These are phyloP conservation scores for Clathrospora elynae DNA, from an alignment of 2,329 filamentous ascomycete genomes.

Conservation along the genomic window DNA sequence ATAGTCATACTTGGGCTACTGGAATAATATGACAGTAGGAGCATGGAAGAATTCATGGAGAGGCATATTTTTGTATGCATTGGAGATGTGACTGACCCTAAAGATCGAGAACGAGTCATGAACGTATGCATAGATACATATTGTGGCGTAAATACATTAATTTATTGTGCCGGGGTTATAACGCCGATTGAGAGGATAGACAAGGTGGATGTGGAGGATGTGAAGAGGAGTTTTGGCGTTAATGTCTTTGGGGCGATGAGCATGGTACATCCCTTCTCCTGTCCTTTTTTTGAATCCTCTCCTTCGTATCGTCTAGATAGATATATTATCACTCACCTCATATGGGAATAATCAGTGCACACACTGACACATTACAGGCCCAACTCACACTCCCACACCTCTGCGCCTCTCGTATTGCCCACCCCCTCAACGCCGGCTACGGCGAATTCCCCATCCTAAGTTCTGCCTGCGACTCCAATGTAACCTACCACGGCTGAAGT, in stretches of 20 bases:
- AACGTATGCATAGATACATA: conserved; percentile 18
- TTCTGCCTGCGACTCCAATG: conserved; percentile 27
- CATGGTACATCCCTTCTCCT: too few species aligned
- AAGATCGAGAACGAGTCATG: conserved; percentile 17
- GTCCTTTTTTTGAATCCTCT: too few species aligned
- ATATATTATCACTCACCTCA: too few species aligned
- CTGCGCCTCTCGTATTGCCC: conserved; percentile 15
- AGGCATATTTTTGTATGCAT: too few species aligned
- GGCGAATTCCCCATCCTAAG: conserved; percentile 29
- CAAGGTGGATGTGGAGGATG: conserved; percentile 23
- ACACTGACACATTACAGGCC: conserved; percentile 12
- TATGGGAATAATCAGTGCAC: too few species aligned
- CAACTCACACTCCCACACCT: conserved; percentile 29
- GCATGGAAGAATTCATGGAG: too few species aligned
- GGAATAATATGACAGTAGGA: too few species aligned
- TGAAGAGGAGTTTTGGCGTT: conserved; percentile 28
- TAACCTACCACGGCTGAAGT: conserved; percentile 34
- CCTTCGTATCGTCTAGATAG: too few species aligned
- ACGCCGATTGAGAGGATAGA: conserved; percentile 29
- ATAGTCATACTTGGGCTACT: too few species aligned
- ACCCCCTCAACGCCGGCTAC: conserved; percentile 24
- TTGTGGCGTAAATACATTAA: conserved; percentile 30
- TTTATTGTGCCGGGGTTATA: conserved; percentile 33
- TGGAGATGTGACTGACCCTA: conserved; percentile 14
- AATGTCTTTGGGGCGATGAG: conserved; percentile 35